Evolutionary conservation across 169 alveolate genomes (phyloP).

Genomic region (Babesia gibsoni): DNA sequence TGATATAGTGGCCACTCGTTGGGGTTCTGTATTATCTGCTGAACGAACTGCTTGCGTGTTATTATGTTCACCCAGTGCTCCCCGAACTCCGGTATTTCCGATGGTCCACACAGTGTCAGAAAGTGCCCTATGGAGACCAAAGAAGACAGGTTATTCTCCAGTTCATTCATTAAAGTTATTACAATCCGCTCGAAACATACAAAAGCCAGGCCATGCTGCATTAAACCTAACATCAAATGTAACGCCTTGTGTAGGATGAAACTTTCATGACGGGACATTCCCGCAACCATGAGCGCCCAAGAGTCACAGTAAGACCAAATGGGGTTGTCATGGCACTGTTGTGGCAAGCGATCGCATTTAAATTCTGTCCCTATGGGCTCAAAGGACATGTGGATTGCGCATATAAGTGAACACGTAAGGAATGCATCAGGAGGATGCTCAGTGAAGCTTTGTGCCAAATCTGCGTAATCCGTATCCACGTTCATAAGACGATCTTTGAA

Average conservation of each 20-base stretch:
- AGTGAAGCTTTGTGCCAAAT: slow-evolving; percentile 38
- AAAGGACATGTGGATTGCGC: slow-evolving; percentile 42
- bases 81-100: slow-evolving; percentile 85
- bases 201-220: slow-evolving; percentile 32
- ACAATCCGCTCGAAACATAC: slow-evolving; percentile 49
- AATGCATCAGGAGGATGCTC: slow-evolving; percentile 62
- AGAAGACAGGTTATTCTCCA: slow-evolving; percentile 20
- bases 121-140: slow-evolving; percentile 51
- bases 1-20: slow-evolving; percentile 78
- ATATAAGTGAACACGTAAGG: slow-evolving; percentile 41
- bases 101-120: slow-evolving; percentile 43
- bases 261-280: slow-evolving; percentile 34
- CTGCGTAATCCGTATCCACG: slow-evolving; percentile 31
- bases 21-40: slow-evolving; percentile 79
- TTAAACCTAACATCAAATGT: slow-evolving; percentile 45
- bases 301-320: slow-evolving; percentile 29
- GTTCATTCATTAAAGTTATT: slow-evolving; percentile 13
- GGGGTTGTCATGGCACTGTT: slow-evolving; percentile 34
- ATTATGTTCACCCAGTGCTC: slow-evolving; percentile 90
- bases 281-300: slow-evolving; percentile 48
- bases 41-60: slow-evolving; percentile 85
- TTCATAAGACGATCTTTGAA: slow-evolving; percentile 43
- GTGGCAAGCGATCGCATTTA: slow-evolving; percentile 40
- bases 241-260: slow-evolving; percentile 61
- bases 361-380: slow-evolving; percentile 32